Percentiles rank a stretch among this genome's conserved stretches.
phyloP scores from a whole-genome alignment of 257 asterid species.

The Marsdenia floribunda region DNA sequence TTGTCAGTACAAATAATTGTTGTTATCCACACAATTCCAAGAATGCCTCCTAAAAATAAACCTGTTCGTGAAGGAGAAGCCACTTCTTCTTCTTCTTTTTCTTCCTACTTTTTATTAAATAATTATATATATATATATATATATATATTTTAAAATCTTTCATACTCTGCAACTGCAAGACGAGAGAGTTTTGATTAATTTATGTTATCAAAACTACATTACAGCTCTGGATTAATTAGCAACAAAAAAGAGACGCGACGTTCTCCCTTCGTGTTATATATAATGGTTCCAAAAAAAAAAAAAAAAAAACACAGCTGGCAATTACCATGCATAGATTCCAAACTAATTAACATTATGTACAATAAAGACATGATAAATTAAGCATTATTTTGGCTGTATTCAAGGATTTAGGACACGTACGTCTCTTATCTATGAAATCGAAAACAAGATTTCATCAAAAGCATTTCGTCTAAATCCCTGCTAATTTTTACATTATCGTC shows the following conservation, averaged over 20 bases:
- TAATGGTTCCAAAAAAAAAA: not conserved
- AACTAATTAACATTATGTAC: not conserved
- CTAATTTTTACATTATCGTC: not conserved
- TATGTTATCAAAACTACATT: not conserved
- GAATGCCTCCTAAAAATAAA: not conserved
- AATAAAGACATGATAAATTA: not conserved
- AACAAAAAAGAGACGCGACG: no score
- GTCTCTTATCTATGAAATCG: constrained; percentile 21
- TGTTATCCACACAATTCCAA: not conserved
- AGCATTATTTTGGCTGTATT: constrained; percentile 16
- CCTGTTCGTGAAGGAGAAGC: not conserved
- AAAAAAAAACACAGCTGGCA: constrained; percentile 7
- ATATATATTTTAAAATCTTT: not conserved
- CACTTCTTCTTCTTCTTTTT: not conserved
- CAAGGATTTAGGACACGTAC: constrained; percentile 24
- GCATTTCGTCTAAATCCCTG: constrained; percentile 4
- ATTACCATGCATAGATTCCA: not conserved
- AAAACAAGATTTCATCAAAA: not conserved
- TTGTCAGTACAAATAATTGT: constrained; percentile 5
- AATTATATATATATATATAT: no score
- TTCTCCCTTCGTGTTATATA: no score
- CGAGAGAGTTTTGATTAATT: not conserved
- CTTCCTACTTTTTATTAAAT: no score
- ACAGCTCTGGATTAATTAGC: not conserved
- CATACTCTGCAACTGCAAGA: not conserved